phyloP scores from a whole-genome alignment of 768 basidiomycete species.

The Psilocybe azurescens region DNA sequence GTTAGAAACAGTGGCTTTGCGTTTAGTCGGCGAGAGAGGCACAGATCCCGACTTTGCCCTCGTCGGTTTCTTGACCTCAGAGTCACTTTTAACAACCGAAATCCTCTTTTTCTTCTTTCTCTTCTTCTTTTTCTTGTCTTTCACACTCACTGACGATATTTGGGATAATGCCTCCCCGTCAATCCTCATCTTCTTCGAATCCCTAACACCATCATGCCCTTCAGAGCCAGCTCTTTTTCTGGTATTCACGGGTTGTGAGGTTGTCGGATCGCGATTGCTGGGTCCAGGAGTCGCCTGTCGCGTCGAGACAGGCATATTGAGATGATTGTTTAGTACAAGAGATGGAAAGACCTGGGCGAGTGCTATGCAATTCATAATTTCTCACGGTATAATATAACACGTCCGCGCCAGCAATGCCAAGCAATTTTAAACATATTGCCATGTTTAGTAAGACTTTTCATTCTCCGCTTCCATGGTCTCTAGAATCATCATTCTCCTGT shows the following conservation, averaged over 20 bases:
- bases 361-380: neutral
- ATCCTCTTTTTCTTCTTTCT: constrained; percentile 42
- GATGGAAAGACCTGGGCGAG: neutral
- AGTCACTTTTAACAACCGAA: constrained; percentile 33
- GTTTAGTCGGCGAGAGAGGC: constrained; percentile 7
- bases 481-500: too few species aligned
- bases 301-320: constrained; percentile 30
- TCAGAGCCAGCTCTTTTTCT: constrained; percentile 40
- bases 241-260: constrained; percentile 25
- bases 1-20: neutral
- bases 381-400: constrained; percentile 2
- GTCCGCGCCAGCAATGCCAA: constrained; percentile 11
- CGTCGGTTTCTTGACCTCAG: constrained; percentile 7
- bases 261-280: constrained; percentile 15
- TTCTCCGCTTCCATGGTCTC: neutral
- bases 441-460: neutral
- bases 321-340: constrained; percentile 13
- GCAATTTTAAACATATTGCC: neutral
- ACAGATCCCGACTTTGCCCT: constrained; percentile 13
- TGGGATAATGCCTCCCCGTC: constrained; percentile 22
- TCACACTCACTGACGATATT: constrained; percentile 21
- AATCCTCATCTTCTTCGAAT: constrained; percentile 36
- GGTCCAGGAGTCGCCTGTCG: constrained; percentile 41
- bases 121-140: constrained; percentile 40
- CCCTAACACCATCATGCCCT: constrained; percentile 28